Evolutionary conservation across 805 yeast genomes (phyloP), one percentile per base, ranked within the genome.

Genomic region (Kuraishia ogatae): DNA sequence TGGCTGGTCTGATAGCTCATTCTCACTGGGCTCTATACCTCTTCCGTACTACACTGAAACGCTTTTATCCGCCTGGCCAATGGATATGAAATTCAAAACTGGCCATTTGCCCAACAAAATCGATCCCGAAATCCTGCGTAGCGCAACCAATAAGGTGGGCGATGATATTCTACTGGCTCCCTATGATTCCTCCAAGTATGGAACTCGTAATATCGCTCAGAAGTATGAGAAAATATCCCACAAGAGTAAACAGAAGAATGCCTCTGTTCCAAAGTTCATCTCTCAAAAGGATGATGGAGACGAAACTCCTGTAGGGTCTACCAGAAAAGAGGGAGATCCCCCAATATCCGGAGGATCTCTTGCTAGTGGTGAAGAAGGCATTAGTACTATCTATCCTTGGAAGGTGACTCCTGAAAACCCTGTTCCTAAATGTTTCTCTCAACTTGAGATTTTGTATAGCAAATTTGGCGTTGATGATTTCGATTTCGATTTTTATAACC

Each of bases 391-490:
- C n/a, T n/a, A n/a, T n/a, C n/a, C 66, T 11, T 66, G 62, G 52
- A 70, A 64, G 23, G 60, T 70, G 0, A 52, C 54, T 1, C 39
- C 60, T 1, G 62, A 71, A 55, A 72, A 78, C 62, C 65, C 70
- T 39, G 75, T 83, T 0, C 97, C 97, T 0, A 84, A 85, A 53
- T 87, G 92, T 39, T 93, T 86, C 71, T 74, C 83, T 48, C 82
- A 84, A 61, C 73, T 89, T 50, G 87, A 85, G 57, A 88, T 93
- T 54, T 79, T 85, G 48, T 93, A 92, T 68, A 87, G 96, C 55
- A 85, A 82, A 62, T 93, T 90, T 68, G 99, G 99, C 26, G 91
- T 94, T 29, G 90, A 87, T 61, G 97, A 91, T 67, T 94, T 94
- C 70, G 97, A 93, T 71, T 93, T 94, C 66, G 84, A 81, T 54